phyloP scores from a whole-genome alignment of 257 asterid genomes.

The Hygrophila difformis region DNA sequence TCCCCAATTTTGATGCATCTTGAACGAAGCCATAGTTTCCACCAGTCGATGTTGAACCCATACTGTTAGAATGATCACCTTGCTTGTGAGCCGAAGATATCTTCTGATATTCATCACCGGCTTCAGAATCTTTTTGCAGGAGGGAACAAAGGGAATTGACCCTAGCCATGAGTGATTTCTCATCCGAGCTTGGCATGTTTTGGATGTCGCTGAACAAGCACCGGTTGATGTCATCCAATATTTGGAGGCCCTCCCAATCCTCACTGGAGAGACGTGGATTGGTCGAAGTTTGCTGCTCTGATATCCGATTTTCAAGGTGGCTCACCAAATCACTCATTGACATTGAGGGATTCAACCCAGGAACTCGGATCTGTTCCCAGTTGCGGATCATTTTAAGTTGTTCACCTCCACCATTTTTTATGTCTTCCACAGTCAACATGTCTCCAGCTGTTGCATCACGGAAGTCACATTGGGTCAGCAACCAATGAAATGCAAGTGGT shows the following conservation, averaged over 20 bases:
- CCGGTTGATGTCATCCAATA: conserved; percentile 56
- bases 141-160: conserved; percentile 94
- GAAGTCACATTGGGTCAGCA: no score
- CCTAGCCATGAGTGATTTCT: conserved; percentile 74
- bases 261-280: conserved; percentile 52
- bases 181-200: conserved; percentile 48
- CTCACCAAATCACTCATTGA: conserved; percentile 86
- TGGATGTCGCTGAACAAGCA: conserved; percentile 65
- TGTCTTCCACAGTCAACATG: conserved; percentile 32
- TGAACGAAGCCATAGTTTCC: not conserved
- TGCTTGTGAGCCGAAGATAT: no score
- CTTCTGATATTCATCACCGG: no score
- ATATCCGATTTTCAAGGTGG: conserved; percentile 75
- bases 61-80: no score
- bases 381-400: conserved; percentile 53
- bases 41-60: no score
- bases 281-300: conserved; percentile 55
- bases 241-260: conserved; percentile 63
- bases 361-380: conserved; percentile 76
- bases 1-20: not conserved
- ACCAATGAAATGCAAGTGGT: no score
- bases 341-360: conserved; percentile 73
- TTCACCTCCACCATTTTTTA: conserved; percentile 37
- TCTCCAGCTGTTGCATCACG: conserved; percentile 33
- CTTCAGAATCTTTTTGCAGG: conserved; percentile 61